phyloP scores from a whole-genome alignment of 2,329 filamentous ascomycete genomes.

The Incumbomyces lentus region DNA sequence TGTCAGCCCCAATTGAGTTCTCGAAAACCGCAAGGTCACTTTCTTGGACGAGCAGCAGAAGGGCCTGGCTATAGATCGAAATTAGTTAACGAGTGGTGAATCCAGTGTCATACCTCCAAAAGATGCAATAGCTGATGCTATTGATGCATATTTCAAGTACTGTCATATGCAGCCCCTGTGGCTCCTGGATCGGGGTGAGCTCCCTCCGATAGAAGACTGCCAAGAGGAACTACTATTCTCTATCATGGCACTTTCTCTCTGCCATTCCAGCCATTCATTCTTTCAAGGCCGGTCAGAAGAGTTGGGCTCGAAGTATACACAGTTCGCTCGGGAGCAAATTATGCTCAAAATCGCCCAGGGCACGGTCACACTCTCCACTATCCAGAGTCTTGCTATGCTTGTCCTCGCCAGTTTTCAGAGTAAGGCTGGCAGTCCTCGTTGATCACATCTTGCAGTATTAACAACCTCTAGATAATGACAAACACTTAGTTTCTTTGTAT shows the following conservation, averaged over 20 bases:
- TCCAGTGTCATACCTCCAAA: too few species aligned
- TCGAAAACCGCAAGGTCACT: too few species aligned
- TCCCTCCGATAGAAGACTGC: conserved; percentile 22
- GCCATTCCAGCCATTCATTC: too few species aligned
- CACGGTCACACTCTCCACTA: conserved; percentile 39
- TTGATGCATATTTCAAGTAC: conserved; percentile 28
- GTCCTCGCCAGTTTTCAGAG: conserved; percentile 43
- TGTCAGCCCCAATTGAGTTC: too few species aligned
- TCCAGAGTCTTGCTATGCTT: conserved; percentile 43
- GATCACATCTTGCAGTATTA: too few species aligned
- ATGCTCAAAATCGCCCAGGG: conserved; percentile 33
- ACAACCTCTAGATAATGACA: too few species aligned
- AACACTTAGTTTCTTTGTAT: too few species aligned
- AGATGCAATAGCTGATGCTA: too few species aligned
- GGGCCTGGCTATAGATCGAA: too few species aligned
- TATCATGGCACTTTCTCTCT: conserved; percentile 25
- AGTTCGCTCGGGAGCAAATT: conserved; percentile 12
- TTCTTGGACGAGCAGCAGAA: too few species aligned
- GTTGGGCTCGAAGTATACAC: conserved; percentile 12
- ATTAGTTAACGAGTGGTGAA: too few species aligned
- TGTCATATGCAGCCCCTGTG: conserved; percentile 31
- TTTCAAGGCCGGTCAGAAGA: conserved; percentile 4
- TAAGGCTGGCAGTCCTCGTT: conserved; percentile 21
- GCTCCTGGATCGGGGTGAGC: conserved; percentile 28
- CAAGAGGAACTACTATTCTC: conserved; percentile 27